Base-by-base conservation (phyloP, 1,284 basidiomycete genomes). In the Hemileia vastatrix region DNA sequence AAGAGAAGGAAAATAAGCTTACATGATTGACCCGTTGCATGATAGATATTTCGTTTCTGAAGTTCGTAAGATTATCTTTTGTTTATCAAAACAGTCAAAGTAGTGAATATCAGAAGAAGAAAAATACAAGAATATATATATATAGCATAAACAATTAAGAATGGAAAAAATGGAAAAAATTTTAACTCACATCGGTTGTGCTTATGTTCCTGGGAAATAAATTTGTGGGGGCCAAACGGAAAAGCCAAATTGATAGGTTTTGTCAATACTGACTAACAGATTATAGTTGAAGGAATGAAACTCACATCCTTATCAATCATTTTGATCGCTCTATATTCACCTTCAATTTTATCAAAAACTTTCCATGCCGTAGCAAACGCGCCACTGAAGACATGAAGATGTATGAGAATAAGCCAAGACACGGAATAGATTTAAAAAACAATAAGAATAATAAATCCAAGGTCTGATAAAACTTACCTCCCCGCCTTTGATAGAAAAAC, bases 291-390 rank as follows among this genome's bases (percentile, higher is more conserved):
- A 48, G 19, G 24, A 50, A 49, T 11, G 3, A 1, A 4, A 27
- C 5, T 50, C 27, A 50, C 49, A 6, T 23, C 27, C 13, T 50
- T 50, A 6, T 27, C 13, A 50, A 50, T 50, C 1, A 50, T 23
- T 50, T 50, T 50, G 24, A 50, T 50, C 2, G 49, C 49, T 27
- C 49, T 50, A 27, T 21, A 50, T 27, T 50, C 49, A 15, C 49
- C 49, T 21, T 15, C 27, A 3, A 21, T 6, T 15, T 23, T 18
- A 50, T 50, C 49, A 13, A 50, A 50, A 21, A 23, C 49, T 50
- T 50, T 50, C 49, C 49, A 50, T 5, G 49, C 27, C 2, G 49
- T 50, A 11, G 49, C 49, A 27, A 50, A 50, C 19, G 49, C 49
- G 18, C 49, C 49, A 23, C 49, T 50, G 27, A n/a, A n/a, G n/a